These are phyloP conservation scores for Saccharomyces hybrid DNA, from an alignment of 1,139 yeast species.

Conservation along the genomic window DNA sequence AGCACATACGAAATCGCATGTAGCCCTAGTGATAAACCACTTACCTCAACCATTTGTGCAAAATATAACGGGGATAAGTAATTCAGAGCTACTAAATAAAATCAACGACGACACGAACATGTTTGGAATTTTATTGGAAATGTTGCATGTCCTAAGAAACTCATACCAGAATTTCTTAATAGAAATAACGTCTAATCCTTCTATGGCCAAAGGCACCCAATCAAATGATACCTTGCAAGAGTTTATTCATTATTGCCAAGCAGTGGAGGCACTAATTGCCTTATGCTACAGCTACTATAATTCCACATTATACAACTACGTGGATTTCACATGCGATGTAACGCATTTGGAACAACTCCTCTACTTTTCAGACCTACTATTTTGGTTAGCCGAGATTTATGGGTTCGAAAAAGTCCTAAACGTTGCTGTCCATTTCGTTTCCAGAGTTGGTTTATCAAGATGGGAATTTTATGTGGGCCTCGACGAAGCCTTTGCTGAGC, in stretches of 20 bases:
- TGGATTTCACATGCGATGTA: constrained; percentile 15
- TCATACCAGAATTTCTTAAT: constrained; percentile 16
- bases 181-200: constrained; percentile 6
- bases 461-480: constrained; percentile 33
- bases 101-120: constrained; percentile 19
- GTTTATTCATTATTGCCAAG: constrained; percentile 15
- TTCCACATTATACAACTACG: constrained; percentile 19
- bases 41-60: constrained; percentile 23
- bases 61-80: constrained; percentile 15
- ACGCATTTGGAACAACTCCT: constrained; percentile 25
- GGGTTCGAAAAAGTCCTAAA: constrained; percentile 21
- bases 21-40: constrained; percentile 14
- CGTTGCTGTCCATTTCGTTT: constrained; percentile 20
- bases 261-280: constrained; percentile 20
- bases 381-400: constrained; percentile 20
- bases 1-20: constrained; percentile 13
- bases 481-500: constrained; percentile 28
- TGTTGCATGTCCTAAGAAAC: constrained; percentile 16
- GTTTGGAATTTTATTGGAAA: constrained; percentile 18
- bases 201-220: neutral
- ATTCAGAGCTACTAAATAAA: constrained; percentile 11
- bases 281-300: constrained; percentile 22
- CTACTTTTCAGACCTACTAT: constrained; percentile 18
- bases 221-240: constrained; percentile 3
- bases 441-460: constrained; percentile 24